These are phyloP conservation scores for Setaria viridis DNA, from an alignment of 202 grass and related monocot species.

Conservation along the genomic window DNA sequence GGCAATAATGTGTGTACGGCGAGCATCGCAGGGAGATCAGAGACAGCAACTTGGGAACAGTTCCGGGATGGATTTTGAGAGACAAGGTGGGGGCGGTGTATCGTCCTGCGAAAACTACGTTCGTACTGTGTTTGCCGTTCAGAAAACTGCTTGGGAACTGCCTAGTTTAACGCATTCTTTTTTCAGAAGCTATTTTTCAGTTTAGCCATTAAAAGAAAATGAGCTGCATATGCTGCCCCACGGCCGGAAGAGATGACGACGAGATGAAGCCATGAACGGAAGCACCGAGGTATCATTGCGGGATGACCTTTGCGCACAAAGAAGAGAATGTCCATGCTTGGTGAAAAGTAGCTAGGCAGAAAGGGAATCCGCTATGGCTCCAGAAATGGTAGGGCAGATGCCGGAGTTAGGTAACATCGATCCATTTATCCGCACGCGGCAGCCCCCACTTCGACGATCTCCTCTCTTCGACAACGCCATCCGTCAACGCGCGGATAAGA, in stretches of 20 bases:
- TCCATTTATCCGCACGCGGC: conserved; percentile 27
- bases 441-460: neutral
- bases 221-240: neutral
- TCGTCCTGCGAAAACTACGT: conserved; percentile 27
- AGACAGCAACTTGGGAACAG: conserved; percentile 11
- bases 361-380: conserved; percentile 33
- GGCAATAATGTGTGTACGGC: conserved; percentile 2
- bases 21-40: conserved; percentile 6
- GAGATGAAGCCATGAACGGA: conserved; percentile 1
- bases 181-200: neutral
- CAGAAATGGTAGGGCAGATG: conserved; percentile 43
- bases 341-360: conserved; percentile 30
- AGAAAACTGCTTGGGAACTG: conserved; percentile 9
- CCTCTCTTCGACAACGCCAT: conserved; percentile 6
- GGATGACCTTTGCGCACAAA: conserved; percentile 41
- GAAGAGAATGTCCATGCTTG: conserved; percentile 22
- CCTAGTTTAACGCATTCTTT: neutral
- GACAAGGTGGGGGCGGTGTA: neutral
- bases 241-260: neutral
- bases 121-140: neutral
- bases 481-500: neutral
- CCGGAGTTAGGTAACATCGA: conserved; percentile 30
- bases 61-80: neutral
- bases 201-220: neutral
- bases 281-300: conserved; percentile 42